These are phyloP conservation scores for Neocatenulostroma microsporum DNA, from an alignment of 2,329 filamentous ascomycete genomes.

Conservation along the genomic window DNA sequence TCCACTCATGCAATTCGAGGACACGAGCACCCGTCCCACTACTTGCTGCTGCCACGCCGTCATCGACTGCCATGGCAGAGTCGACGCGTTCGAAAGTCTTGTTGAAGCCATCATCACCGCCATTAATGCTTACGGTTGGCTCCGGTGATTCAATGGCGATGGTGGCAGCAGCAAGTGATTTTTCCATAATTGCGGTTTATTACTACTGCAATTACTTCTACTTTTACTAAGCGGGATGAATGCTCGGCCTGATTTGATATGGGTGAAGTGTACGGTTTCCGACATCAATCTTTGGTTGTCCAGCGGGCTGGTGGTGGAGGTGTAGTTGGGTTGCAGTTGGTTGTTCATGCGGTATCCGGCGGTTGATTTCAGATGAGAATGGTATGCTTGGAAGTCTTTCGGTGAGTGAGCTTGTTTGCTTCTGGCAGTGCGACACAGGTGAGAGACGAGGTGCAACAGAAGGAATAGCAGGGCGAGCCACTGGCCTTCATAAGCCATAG, in stretches of 20 bases:
- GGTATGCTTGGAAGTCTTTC: too few species aligned
- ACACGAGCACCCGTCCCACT: slow-evolving; percentile 47
- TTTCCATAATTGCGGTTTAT: slow-evolving; percentile 42
- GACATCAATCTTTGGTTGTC: slow-evolving; percentile 24
- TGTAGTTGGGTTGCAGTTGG: too few species aligned
- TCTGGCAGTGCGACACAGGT: too few species aligned
- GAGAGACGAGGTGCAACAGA: too few species aligned
- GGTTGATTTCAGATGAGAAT: too few species aligned
- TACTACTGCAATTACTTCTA: slow-evolving; percentile 28
- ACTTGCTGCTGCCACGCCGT: neutral
- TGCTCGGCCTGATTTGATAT: slow-evolving; percentile 40
- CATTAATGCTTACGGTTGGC: slow-evolving; percentile 32
- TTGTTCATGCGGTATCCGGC: too few species aligned
- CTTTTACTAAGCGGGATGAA: slow-evolving; percentile 39
- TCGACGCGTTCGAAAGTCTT: slow-evolving; percentile 8
- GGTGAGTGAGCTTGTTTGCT: too few species aligned
- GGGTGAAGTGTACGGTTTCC: slow-evolving; percentile 33
- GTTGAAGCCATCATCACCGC: too few species aligned
- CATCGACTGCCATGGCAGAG: slow-evolving; percentile 7
- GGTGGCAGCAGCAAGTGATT: slow-evolving; percentile 28
- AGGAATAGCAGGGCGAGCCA: too few species aligned
- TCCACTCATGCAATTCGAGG: slow-evolving; percentile 59
- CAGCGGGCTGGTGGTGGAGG: neutral
- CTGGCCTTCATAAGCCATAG: too few species aligned
- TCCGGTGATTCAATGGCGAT: slow-evolving; percentile 24